Percentiles rank a stretch among this genome's conserved stretches.
Conservation (phyloP, 2,329 filamentous ascomycete genomes). For the Trichophyton simii region DNA sequence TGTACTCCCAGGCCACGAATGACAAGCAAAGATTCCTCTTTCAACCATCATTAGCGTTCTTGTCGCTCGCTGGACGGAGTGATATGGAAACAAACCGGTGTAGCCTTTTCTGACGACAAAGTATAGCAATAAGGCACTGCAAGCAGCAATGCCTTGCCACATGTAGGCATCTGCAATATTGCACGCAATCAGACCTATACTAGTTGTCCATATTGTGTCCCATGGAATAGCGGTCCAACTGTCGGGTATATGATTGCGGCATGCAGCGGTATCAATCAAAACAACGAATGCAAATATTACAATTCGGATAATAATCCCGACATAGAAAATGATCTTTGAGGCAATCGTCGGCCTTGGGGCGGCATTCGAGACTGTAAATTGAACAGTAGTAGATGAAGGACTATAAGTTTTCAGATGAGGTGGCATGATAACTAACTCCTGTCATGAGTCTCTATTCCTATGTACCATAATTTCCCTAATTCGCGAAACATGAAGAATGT, state of each 20-base stretch:
- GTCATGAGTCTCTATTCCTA: too few species aligned
- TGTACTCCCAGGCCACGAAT: conserved; percentile 84
- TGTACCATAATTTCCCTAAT: too few species aligned
- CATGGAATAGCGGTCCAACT: conserved; percentile 21
- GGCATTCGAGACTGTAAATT: conserved; percentile 80
- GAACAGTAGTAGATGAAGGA: conserved; percentile 77
- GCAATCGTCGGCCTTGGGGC: conserved; percentile 39
- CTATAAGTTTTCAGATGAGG: conserved; percentile 34
- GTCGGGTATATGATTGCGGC: conserved; percentile 20
- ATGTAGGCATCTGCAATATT: conserved; percentile 27
- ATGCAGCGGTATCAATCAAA: conserved; percentile 24
- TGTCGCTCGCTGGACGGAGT: conserved; percentile 11
- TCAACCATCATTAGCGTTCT: conserved; percentile 15
- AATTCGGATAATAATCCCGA: conserved; percentile 35
- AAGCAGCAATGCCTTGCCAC: conserved; percentile 32
- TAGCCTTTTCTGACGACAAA: conserved; percentile 38
- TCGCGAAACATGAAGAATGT: too few species aligned
- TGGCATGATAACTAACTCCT: conserved; percentile 40
- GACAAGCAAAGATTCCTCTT: conserved; percentile 74
- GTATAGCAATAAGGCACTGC: conserved; percentile 31
- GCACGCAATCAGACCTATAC: conserved; percentile 22
- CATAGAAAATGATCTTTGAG: conserved; percentile 32
- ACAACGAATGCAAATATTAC: conserved; percentile 32
- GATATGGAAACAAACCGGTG: conserved; percentile 32
- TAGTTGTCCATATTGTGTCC: conserved; percentile 24